Evolutionary conservation across 768 basidiomycete genomes (phyloP).

Genomic region (Agrocybe praecox): DNA sequence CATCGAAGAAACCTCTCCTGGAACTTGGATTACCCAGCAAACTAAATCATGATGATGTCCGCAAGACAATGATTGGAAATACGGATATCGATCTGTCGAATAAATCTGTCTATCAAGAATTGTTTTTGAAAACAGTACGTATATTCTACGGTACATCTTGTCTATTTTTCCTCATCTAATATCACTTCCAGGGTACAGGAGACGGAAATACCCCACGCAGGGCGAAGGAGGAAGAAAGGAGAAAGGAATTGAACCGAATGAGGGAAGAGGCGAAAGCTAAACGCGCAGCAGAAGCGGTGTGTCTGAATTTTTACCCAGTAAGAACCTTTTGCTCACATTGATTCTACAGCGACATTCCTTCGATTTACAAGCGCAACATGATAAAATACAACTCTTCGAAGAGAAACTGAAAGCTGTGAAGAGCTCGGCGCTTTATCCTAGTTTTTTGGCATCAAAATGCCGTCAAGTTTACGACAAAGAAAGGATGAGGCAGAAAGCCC

Average conservation of each 20-base stretch:
- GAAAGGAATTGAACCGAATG: conserved; percentile 68
- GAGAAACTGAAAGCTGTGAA: conserved; percentile 49
- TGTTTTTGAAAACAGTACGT: conserved; percentile 56
- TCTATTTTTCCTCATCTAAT: not conserved
- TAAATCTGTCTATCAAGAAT: conserved; percentile 58
- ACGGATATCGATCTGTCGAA: conserved; percentile 69
- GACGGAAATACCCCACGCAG: conserved; percentile 26
- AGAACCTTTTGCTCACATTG: not conserved
- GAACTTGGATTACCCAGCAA: conserved; percentile 17
- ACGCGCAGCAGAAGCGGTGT: conserved; percentile 56
- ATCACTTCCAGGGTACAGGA: conserved; percentile 2
- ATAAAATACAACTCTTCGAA: conserved; percentile 67
- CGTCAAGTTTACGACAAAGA: conserved; percentile 53
- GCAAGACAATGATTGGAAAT: conserved; percentile 38
- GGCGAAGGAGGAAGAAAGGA: conserved; percentile 66
- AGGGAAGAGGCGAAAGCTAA: conserved; percentile 68
- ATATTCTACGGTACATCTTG: not conserved
- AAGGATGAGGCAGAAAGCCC: conserved; percentile 31
- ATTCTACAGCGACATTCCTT: conserved; percentile 44
- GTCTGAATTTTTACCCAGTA: conserved; percentile 18
- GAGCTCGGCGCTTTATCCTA: conserved; percentile 63
- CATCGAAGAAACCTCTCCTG: conserved; percentile 26
- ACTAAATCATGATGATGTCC: conserved; percentile 17
- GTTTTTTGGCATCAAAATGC: conserved; percentile 60
- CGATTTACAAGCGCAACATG: conserved; percentile 59